Percentiles rank a stretch among this genome's conserved stretches.
These are phyloP conservation scores for Euphorbia lathyris DNA, from an alignment of 345 rosid species.

Conservation along the genomic window DNA sequence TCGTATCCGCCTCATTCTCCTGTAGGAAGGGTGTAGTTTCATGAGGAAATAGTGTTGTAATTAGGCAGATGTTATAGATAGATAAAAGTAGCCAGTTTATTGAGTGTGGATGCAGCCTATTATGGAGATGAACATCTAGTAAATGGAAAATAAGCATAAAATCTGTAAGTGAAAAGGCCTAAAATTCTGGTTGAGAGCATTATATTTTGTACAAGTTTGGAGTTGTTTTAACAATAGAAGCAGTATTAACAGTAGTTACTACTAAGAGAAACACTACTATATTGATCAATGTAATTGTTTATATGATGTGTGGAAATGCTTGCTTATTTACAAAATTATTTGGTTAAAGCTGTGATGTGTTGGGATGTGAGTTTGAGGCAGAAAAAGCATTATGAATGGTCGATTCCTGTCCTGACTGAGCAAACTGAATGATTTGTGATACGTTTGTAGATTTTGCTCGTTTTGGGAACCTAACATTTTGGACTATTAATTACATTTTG, in stretches of 20 bases:
- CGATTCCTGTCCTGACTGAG: too few species aligned
- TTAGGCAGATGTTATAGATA: constrained; percentile 18
- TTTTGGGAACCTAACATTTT: too few species aligned
- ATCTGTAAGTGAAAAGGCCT: constrained; percentile 1
- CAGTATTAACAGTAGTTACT: constrained; percentile 13
- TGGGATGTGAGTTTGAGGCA: too few species aligned
- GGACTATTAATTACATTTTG: too few species aligned
- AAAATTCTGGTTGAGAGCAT: constrained; percentile 12
- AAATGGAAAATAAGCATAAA: constrained; percentile 15
- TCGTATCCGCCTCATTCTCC: constrained; percentile 75
- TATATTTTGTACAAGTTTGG: constrained; percentile 18
- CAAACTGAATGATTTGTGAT: too few species aligned
- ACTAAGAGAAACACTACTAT: constrained; percentile 11
- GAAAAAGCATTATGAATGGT: too few species aligned
- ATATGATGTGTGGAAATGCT: constrained; percentile 25
- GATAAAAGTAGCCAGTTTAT: constrained; percentile 15
- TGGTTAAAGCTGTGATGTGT: too few species aligned
- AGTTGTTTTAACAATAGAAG: constrained; percentile 15
- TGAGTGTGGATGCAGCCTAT: not conserved
- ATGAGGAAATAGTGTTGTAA: constrained; percentile 19
- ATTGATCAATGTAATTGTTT: constrained; percentile 35
- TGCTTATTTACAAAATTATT: not conserved
- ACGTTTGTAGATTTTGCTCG: too few species aligned
- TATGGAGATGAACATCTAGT: not conserved
- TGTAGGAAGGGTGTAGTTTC: constrained; percentile 59